Evolutionary conservation across 2,329 filamentous ascomycete genomes (phyloP), one percentile per base, ranked within the genome.

Genomic region (Capronia coronata): DNA sequence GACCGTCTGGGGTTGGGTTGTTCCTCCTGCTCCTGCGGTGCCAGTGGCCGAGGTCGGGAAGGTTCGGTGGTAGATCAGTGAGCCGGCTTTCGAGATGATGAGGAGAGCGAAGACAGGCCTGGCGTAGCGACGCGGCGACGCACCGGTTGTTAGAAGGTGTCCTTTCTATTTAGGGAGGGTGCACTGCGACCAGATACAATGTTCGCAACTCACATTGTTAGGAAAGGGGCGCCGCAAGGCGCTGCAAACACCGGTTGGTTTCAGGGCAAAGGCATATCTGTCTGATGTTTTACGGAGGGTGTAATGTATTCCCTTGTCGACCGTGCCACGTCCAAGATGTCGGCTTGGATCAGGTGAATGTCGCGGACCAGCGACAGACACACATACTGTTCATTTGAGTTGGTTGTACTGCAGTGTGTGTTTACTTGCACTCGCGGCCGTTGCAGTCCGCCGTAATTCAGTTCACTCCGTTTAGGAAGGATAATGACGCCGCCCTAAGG

Each of bases 1-100:
- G 10, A 51, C 46, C 19, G 55, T 54, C 16, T 54, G 52, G 16
- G 43, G 7, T 22, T 48, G 48, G n/a, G 42, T 14, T 52, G 97
- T 78, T 52, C 81, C 84, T 10, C 51, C 27, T 52, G 97, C 78
- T 52, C 81, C 84, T 10, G 52, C 27, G 30, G 55, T 43, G 23
- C 50, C 49, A 14, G 54, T 47, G n/a, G 51, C 46, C 19, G 54
- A 38, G 19, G 57, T 57, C 1, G 59, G 57, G 68, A 98, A 97
- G 64, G 88, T 87, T 62, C 89, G 87, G 71, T 97, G 91, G 76
- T 94, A 98, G 70, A 98, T 84, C 46, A 98, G 79, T 62, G 93
- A 93, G 53, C 90, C 93, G 58, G 93, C 90, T 78, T 98, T 98
- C 77, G 96, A 97, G 75, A 98, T 95, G 67, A 98, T 85, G 67